Evolutionary conservation across 2,329 filamentous ascomycete species (phyloP).

Genomic region (Aplosporella prunicola): DNA sequence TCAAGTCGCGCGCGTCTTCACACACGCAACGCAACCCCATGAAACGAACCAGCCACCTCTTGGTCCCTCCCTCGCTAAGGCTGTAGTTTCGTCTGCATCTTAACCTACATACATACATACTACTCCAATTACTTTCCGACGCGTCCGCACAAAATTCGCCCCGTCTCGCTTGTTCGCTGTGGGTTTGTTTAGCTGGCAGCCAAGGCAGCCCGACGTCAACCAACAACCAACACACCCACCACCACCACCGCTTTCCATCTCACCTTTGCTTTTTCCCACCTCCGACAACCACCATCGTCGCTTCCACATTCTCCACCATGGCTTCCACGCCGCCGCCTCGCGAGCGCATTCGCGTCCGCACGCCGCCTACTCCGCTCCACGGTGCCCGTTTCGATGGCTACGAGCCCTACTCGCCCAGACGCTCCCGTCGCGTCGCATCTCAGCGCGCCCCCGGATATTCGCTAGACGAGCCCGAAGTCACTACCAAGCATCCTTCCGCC

Average conservation of each 20-base stretch:
- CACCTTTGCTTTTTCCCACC: not conserved
- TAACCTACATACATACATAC: not conserved
- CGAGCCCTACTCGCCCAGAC: slow-evolving; percentile 63
- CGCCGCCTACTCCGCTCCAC: slow-evolving; percentile 59
- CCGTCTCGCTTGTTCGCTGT: not conserved
- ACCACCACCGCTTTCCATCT: not conserved
- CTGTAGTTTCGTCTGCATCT: not conserved
- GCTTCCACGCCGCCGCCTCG: slow-evolving; percentile 53
- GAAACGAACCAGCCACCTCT: too few relatives aligned
- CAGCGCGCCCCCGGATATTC: slow-evolving; percentile 32
- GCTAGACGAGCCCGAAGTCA: slow-evolving; percentile 5
- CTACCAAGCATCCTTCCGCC: slow-evolving; percentile 12
- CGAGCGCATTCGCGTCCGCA: slow-evolving; percentile 49
- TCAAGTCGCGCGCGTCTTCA: not conserved
- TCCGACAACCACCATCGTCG: not conserved
- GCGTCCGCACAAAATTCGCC: too few relatives aligned
- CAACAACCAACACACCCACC: not conserved
- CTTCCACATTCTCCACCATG: slow-evolving; percentile 19
- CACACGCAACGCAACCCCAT: slow-evolving; percentile 1
- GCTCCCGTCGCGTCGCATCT: slow-evolving; percentile 55
- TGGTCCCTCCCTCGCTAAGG: slow-evolving; percentile 2
- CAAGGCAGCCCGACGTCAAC: not conserved
- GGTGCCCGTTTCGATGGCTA: slow-evolving; percentile 57
- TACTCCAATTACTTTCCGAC: too few relatives aligned
- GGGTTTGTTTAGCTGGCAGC: not conserved